These are phyloP conservation scores for Ailanthus altissimus DNA, from an alignment of 345 rosid species.

Conservation along the genomic window DNA sequence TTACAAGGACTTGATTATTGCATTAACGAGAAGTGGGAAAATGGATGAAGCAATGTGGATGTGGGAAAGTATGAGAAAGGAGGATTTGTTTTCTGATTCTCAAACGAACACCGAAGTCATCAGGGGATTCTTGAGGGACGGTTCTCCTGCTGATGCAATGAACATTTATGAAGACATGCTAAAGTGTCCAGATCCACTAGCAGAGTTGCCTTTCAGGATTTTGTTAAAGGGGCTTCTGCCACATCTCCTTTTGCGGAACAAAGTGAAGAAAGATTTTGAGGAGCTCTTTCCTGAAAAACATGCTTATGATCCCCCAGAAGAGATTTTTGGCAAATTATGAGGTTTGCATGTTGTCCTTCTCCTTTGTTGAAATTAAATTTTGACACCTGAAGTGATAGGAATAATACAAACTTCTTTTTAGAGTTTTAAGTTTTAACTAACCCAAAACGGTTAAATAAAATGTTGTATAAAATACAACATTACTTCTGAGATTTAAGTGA, in stretches of 20 bases:
- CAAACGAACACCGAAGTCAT: constrained; percentile 87
- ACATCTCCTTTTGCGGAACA: constrained; percentile 83
- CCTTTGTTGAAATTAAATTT: background rate
- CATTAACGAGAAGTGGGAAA: constrained; percentile 59
- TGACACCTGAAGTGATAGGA: background rate
- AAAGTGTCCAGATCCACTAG: constrained; percentile 87
- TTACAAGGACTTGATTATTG: constrained; percentile 82
- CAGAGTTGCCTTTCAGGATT: constrained; percentile 87
- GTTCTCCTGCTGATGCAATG: constrained; percentile 92
- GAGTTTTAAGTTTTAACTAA: background rate
- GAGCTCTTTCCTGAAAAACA: constrained; percentile 88
- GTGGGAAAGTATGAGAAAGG: constrained; percentile 80
- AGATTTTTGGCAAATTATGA: constrained; percentile 75
- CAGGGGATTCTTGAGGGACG: constrained; percentile 76
- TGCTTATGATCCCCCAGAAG: constrained; percentile 91
- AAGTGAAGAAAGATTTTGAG: constrained; percentile 90
- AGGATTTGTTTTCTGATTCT: constrained; percentile 79
- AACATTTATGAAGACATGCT: constrained; percentile 94
- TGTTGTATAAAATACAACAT: background rate
- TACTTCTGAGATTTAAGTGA: background rate
- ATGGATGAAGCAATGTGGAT: constrained; percentile 80
- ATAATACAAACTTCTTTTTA: background rate
- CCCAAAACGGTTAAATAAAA: background rate
- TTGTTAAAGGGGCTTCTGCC: constrained; percentile 87
- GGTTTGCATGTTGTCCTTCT: constrained; percentile 21